Percentiles rank a stretch among this genome's conserved stretches.
These are phyloP conservation scores for Allodekkera sacchari DNA, from an alignment of 805 yeast species.

Conservation along the genomic window DNA sequence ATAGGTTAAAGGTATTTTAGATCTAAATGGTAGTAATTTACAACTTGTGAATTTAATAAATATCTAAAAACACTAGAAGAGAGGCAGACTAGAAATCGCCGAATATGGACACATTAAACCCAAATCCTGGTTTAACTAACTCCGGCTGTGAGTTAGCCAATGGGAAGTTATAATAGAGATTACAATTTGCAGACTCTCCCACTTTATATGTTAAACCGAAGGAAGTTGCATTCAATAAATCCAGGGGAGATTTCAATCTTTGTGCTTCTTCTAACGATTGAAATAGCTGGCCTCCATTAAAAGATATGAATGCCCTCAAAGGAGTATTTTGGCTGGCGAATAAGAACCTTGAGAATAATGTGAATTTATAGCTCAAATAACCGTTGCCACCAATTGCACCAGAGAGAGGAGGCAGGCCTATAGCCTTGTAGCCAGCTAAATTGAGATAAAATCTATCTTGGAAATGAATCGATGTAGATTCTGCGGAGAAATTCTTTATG, in stretches of 20 bases:
- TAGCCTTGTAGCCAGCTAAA: conserved; percentile 1
- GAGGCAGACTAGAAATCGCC: conserved; percentile 13
- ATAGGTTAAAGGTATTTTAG: background rate
- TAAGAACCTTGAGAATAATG: conserved; percentile 53
- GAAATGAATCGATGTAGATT: conserved; percentile 37
- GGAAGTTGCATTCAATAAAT: no score
- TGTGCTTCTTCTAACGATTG: conserved; percentile 12
- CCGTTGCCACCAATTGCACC: conserved; percentile 20
- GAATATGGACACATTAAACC: conserved; percentile 18
- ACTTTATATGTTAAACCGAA: conserved; percentile 54
- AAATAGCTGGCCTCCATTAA: conserved; percentile 57
- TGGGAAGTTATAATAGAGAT: conserved; percentile 57
- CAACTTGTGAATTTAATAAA: background rate
- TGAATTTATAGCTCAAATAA: conserved; percentile 13
- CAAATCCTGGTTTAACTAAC: conserved; percentile 49
- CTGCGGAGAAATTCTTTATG: conserved; percentile 32
- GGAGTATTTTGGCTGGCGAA: conserved; percentile 37
- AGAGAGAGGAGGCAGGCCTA: background rate
- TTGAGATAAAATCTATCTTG: conserved; percentile 63
- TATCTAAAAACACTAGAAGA: background rate
- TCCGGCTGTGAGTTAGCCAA: conserved; percentile 43
- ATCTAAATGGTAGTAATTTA: background rate
- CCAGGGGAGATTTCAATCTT: conserved; percentile 9
- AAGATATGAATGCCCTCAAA: conserved; percentile 53
- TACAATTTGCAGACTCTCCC: conserved; percentile 55